phyloP scores from a whole-genome alignment of 768 basidiomycete genomes.

The Sporobolomyces phaffii region DNA sequence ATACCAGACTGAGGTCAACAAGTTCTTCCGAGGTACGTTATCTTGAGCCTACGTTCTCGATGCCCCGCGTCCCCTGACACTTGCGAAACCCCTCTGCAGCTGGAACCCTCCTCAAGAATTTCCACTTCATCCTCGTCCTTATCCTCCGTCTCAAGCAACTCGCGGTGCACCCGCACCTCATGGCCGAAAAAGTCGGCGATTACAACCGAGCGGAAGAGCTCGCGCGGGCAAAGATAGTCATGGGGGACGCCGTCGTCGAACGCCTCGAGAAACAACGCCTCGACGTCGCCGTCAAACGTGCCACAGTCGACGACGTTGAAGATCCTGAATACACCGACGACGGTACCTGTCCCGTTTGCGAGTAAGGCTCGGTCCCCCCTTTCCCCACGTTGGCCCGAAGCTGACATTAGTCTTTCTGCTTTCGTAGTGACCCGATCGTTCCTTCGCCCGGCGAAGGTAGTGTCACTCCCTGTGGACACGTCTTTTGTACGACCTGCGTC shows the following conservation, averaged over 20 bases:
- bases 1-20: conserved; percentile 30
- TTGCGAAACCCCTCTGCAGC: too few relatives aligned
- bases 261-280: background rate
- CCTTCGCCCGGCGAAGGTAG: background rate
- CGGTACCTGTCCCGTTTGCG: conserved; percentile 60
- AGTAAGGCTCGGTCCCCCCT: conserved; percentile 51
- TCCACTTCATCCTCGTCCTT: conserved; percentile 58
- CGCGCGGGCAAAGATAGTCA: conserved; percentile 38
- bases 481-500: conserved; percentile 58
- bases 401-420: background rate
- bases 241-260: background rate
- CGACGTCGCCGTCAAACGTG: background rate
- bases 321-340: conserved; percentile 54
- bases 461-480: conserved; percentile 58
- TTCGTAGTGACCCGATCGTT: background rate
- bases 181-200: conserved; percentile 48
- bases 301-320: conserved; percentile 41
- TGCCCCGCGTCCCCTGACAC: too few relatives aligned
- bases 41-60: too few relatives aligned
- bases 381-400: conserved; percentile 43
- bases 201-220: conserved; percentile 47
- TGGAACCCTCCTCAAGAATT: conserved; percentile 34
- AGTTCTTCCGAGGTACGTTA: conserved; percentile 12
- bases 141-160: conserved; percentile 51
- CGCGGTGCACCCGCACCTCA: background rate